Conservation (phyloP, 257 asterid species). For the Solanum acaule region DNA sequence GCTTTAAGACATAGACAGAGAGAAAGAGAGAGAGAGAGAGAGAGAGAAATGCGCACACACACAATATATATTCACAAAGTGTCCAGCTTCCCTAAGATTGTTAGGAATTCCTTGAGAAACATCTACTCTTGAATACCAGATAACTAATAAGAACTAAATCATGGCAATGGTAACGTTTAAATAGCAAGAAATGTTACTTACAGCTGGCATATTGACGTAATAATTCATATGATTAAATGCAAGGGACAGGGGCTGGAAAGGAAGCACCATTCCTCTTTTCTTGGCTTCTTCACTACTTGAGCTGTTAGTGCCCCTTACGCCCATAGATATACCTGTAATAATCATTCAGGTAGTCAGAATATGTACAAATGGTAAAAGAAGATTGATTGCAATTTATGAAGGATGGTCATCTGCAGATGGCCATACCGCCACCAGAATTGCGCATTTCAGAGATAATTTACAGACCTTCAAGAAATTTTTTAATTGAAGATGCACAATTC, state of each 20-base stretch:
- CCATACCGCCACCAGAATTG: background rate
- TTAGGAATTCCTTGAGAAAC: background rate
- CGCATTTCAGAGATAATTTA: background rate
- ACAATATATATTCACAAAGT: background rate
- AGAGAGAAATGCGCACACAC: too few species aligned
- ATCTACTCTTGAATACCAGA: background rate
- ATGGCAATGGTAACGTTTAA: background rate
- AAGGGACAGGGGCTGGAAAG: conserved; percentile 79
- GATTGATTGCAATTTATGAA: background rate
- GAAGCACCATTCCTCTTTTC: conserved; percentile 85
- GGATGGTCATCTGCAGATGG: background rate
- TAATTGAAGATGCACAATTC: background rate
- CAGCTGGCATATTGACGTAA: conserved; percentile 89
- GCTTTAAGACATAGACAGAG: too few species aligned
- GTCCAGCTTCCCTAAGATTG: background rate
- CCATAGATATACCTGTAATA: conserved; percentile 42
- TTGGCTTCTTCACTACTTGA: conserved; percentile 9
- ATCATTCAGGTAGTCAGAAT: background rate
- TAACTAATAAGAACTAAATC: background rate
- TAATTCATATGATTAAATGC: conserved; percentile 83
- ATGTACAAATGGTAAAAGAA: background rate
- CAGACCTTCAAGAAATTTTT: background rate
- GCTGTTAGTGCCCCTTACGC: conserved; percentile 10
- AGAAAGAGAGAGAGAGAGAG: too few species aligned
- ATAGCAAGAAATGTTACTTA: conserved; percentile 26